Base-by-base conservation (phyloP, 768 basidiomycete genomes). In the Pleurotus tuber-regium region DNA sequence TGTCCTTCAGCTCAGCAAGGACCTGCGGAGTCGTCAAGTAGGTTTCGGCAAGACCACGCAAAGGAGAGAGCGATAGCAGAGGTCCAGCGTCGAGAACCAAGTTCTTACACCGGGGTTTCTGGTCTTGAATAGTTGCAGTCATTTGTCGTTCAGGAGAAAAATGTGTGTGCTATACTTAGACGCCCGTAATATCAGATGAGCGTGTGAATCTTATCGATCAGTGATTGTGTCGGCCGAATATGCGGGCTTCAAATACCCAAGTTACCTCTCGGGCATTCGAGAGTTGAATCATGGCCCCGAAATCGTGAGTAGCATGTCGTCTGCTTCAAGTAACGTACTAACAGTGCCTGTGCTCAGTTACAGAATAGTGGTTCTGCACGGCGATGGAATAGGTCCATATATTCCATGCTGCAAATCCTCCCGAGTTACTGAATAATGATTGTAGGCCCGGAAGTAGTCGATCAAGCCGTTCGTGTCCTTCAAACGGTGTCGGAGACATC, bases 71-170 rank as follows among this genome's bases (percentile, higher is more conserved):
- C 2, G 92, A 92, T 3, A 98, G 83, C 0, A 98, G 74, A 2
- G 96, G 95, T 1, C 93, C 94, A 0, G 96, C 88, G 79, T 98
- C 96, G 43, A 98, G 84, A 5, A 98, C 86, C 11, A 98, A 80
- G 55, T 81, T 83, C 65, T 81, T 86, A 70, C 88, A 90, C 51
- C 75, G 78, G 11, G 75, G 74, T 55, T 58, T 57, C 57, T 67
- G 62, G 23, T n/a, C 19, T 48, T 30, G 46, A n/a, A n/a, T 21
- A 4, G 29, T 29, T 30, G 30, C 30, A 16, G 35, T 16, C 35
- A 38, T 38, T n/a, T 18, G 41, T 54, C 51, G 35, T 38, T 38
- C 35, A 16, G 35, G 35, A 38, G 19, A 24, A 23, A 26, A 31
- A 49, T 26, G 14, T 19, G 16, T 8, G 40, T n/a, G 12, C 16